These are phyloP conservation scores for Carex kokanica DNA, from an alignment of 176 grass and related monocot genomes.

Conservation along the genomic window DNA sequence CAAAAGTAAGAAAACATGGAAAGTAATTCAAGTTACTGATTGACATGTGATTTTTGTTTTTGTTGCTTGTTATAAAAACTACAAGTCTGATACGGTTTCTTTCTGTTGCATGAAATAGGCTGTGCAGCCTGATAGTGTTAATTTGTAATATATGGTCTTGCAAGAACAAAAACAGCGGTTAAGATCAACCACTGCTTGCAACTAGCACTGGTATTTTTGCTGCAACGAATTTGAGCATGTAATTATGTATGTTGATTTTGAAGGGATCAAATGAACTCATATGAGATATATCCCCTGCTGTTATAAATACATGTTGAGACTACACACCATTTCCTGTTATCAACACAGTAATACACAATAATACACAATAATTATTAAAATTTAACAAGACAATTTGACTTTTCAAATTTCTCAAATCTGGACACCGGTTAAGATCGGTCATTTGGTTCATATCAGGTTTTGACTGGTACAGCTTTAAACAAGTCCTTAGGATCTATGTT, in stretches of 20 bases:
- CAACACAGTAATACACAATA: too few species aligned
- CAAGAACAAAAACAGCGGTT: background rate
- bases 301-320: too few species aligned
- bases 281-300: too few species aligned
- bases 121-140: background rate
- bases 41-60: background rate
- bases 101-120: background rate
- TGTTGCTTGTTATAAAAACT: background rate
- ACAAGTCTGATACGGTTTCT: background rate
- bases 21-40: background rate
- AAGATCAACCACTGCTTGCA: background rate
- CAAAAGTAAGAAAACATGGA: background rate
- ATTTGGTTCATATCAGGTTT: too few species aligned
- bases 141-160: background rate
- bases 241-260: background rate
- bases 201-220: background rate
- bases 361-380: background rate
- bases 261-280: background rate
- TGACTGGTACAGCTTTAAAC: background rate
- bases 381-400: background rate
- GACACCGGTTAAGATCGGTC: background rate
- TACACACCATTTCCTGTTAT: conserved; percentile 64
- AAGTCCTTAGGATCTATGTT: background rate
- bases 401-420: background rate
- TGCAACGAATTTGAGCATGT: background rate